phyloP scores from a whole-genome alignment of 2,329 filamentous ascomycete species.

The Sclerotiophoma versabilis region DNA sequence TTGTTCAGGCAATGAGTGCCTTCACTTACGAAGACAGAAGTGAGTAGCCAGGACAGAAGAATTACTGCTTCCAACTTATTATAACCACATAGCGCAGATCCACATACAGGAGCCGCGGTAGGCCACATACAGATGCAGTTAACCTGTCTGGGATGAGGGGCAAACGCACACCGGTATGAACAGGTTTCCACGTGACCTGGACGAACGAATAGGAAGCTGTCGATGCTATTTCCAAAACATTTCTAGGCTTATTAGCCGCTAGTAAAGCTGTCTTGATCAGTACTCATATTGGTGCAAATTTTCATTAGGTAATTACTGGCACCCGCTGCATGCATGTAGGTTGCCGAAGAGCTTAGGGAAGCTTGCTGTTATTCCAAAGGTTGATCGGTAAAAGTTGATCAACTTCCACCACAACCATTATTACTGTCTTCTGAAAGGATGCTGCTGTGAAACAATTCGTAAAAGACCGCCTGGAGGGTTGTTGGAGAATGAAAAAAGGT shows the following conservation, averaged over 20 bases:
- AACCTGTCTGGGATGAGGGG: not conserved
- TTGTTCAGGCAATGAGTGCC: not conserved
- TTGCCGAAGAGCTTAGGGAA: not conserved
- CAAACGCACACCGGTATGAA: constrained; percentile 1
- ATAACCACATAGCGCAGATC: not conserved
- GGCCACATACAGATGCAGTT: not conserved
- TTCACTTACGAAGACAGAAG: constrained; percentile 1
- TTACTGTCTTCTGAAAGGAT: not conserved
- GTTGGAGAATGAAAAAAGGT: not conserved
- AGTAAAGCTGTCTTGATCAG: too few relatives aligned
- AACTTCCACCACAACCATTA: not conserved
- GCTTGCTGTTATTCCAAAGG: too few relatives aligned
- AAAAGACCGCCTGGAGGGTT: not conserved
- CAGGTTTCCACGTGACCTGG: not conserved
- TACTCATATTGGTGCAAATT: not conserved
- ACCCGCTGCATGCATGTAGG: not conserved
- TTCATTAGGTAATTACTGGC: not conserved
- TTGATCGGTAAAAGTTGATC: too few relatives aligned
- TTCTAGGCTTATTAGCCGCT: not conserved
- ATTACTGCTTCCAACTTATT: not conserved
- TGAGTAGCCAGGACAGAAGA: not conserved
- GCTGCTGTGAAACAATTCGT: not conserved
- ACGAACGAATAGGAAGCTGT: not conserved
- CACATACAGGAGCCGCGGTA: not conserved
- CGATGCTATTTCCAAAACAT: too few relatives aligned